Conservation (phyloP, 305 asterid species). For the Lippia alba region DNA sequence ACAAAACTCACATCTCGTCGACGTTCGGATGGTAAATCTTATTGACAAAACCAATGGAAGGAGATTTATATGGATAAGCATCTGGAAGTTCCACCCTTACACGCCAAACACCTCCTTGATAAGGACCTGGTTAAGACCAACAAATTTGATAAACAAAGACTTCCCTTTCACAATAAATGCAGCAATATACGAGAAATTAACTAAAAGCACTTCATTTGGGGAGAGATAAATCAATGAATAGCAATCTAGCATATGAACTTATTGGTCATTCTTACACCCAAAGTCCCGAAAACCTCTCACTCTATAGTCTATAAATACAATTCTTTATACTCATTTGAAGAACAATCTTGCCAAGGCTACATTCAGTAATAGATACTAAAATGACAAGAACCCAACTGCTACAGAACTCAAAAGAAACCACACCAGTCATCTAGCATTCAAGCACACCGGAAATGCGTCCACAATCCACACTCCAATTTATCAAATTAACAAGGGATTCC, state of each 20-base stretch:
- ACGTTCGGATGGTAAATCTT: slow-evolving; percentile 93
- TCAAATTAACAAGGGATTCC: background rate
- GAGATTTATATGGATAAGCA: slow-evolving; percentile 92
- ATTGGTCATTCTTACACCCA: no score
- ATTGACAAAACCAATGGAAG: slow-evolving; percentile 83
- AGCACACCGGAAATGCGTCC: background rate
- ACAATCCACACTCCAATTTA: slow-evolving; percentile 19
- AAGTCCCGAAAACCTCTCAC: no score
- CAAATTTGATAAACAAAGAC: slow-evolving; percentile 14
- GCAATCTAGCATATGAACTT: slow-evolving; percentile 4
- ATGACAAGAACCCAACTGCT: background rate
- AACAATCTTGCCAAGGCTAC: background rate
- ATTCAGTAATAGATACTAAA: background rate
- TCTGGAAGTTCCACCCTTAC: slow-evolving; percentile 85
- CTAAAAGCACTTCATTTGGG: slow-evolving; percentile 22
- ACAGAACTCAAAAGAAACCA: slow-evolving; percentile 12
- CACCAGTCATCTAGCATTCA: background rate
- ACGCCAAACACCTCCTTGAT: slow-evolving; percentile 89
- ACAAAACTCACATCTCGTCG: slow-evolving; percentile 80
- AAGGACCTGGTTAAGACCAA: slow-evolving; percentile 69
- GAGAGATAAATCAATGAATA: slow-evolving; percentile 31
- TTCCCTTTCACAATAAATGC: slow-evolving; percentile 13
- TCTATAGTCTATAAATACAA: no score
- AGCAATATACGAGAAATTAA: slow-evolving; percentile 13
- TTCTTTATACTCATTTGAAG: no score